Percentiles rank a stretch among this genome's conserved stretches.
phyloP scores from a whole-genome alignment of 768 basidiomycete species.

The Tulasnella sp. region DNA sequence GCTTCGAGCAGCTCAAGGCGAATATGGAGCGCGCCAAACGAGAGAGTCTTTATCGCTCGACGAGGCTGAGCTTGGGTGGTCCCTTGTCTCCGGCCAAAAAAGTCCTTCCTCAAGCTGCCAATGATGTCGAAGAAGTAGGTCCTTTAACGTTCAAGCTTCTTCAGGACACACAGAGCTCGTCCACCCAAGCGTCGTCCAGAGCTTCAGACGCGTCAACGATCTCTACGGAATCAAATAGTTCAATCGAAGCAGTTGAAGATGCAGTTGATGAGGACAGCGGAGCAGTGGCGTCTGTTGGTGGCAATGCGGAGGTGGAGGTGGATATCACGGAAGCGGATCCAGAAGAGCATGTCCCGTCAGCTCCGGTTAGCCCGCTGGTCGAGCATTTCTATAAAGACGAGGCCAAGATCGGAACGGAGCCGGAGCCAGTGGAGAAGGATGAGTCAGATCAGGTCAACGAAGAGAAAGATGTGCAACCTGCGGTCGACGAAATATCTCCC shows the following conservation, averaged over 20 bases:
- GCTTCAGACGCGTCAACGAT: neutral
- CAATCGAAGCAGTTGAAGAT: neutral
- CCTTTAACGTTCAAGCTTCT: neutral
- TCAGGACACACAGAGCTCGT: neutral
- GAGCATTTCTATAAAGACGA: neutral
- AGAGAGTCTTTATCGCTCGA: slow-evolving; percentile 1
- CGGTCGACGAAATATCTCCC: neutral
- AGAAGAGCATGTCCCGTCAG: neutral
- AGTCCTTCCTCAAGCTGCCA: neutral
- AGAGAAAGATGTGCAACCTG: neutral
- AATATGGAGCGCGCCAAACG: slow-evolving; percentile 3
- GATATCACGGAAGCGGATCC: slow-evolving; percentile 6
- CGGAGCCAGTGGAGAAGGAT: neutral
- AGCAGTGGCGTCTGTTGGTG: neutral
- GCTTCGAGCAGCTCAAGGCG: neutral
- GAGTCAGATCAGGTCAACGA: neutral
- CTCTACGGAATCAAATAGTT: neutral
- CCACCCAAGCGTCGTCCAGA: neutral
- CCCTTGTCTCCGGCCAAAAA: neutral
- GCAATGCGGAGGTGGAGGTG: slow-evolving; percentile 2
- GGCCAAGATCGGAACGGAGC: neutral
- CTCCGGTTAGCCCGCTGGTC: neutral
- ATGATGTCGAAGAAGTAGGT: neutral
- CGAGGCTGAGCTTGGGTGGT: slow-evolving; percentile 7
- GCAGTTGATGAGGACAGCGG: neutral